phyloP scores from a whole-genome alignment of 768 basidiomycete genomes.

The Cystobasidium tubakii region DNA sequence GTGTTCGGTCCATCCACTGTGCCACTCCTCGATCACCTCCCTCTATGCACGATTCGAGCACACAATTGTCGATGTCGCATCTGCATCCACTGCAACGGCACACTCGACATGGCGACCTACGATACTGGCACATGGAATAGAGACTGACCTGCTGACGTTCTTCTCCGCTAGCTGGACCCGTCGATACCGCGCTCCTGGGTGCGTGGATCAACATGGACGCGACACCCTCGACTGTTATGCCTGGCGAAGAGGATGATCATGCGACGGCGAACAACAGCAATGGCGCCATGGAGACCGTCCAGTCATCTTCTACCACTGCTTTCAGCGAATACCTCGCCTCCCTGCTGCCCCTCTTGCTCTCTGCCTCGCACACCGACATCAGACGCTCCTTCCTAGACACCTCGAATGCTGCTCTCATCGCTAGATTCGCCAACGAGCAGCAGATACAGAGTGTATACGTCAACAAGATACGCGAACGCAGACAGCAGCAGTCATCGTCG shows the following conservation, averaged over 20 bases:
- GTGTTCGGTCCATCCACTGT: too few relatives aligned
- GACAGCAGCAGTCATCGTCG: not conserved
- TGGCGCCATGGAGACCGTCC: not conserved
- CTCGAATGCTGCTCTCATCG: conserved; percentile 8
- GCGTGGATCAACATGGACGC: conserved; percentile 1
- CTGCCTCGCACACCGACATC: conserved; percentile 19
- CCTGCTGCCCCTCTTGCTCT: conserved; percentile 17
- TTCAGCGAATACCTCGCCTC: conserved; percentile 16
- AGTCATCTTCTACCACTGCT: not conserved
- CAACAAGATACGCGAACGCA: conserved; percentile 19
- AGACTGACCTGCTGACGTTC: too few relatives aligned
- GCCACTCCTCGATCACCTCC: not conserved
- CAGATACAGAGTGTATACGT: conserved; percentile 36
- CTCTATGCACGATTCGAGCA: not conserved
- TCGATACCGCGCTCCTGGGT: not conserved
- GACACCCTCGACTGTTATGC: not conserved
- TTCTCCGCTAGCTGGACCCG: too few relatives aligned
- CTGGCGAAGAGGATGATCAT: not conserved
- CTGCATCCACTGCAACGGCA: not conserved
- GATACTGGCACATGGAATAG: too few relatives aligned
- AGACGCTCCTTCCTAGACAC: conserved; percentile 16
- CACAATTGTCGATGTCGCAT: not conserved
- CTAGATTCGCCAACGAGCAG: conserved; percentile 30
- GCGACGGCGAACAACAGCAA: not conserved
- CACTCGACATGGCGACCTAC: too few relatives aligned